Conservation (phyloP, 2,329 filamentous ascomycete species). For the Chrysoporthe puriensis region DNA sequence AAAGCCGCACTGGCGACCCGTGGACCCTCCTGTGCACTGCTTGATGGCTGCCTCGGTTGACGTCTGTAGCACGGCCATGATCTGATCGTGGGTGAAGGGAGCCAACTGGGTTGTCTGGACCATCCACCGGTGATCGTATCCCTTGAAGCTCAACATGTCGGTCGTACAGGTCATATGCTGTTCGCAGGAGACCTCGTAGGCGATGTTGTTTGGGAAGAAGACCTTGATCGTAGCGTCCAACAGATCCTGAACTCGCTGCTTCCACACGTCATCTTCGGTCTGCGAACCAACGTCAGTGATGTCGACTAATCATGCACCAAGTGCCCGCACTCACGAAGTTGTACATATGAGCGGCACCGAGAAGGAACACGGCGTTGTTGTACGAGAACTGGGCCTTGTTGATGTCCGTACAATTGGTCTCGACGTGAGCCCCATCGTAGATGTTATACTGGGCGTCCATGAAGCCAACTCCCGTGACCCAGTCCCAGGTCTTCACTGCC, state of each 20-base stretch:
- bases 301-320: no score
- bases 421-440: slow-evolving; percentile 63
- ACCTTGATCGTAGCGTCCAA: slow-evolving; percentile 36
- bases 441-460: slow-evolving; percentile 63
- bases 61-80: slow-evolving; percentile 22
- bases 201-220: slow-evolving; percentile 37
- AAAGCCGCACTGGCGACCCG: slow-evolving; percentile 53
- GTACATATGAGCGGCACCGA: slow-evolving; percentile 49
- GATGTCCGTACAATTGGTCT: slow-evolving; percentile 57
- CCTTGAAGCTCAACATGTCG: slow-evolving; percentile 31
- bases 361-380: slow-evolving; percentile 85
- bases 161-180: slow-evolving; percentile 29
- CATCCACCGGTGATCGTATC: slow-evolving; percentile 29
- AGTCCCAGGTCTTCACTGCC: slow-evolving; percentile 75
- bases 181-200: slow-evolving; percentile 29
- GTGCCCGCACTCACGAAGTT: slow-evolving; percentile 39
- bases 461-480: slow-evolving; percentile 62
- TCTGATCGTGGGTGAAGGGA: slow-evolving; percentile 27
- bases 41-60: slow-evolving; percentile 27
- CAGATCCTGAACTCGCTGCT: slow-evolving; percentile 25
- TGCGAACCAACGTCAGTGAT: slow-evolving; percentile 10
- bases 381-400: slow-evolving; percentile 60
- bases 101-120: slow-evolving; percentile 28
- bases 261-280: slow-evolving; percentile 27
- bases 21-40: slow-evolving; percentile 26